Evolutionary conservation across 2,329 filamentous ascomycete species (phyloP).

Genomic region (Aspergillus pseudoglaucus): DNA sequence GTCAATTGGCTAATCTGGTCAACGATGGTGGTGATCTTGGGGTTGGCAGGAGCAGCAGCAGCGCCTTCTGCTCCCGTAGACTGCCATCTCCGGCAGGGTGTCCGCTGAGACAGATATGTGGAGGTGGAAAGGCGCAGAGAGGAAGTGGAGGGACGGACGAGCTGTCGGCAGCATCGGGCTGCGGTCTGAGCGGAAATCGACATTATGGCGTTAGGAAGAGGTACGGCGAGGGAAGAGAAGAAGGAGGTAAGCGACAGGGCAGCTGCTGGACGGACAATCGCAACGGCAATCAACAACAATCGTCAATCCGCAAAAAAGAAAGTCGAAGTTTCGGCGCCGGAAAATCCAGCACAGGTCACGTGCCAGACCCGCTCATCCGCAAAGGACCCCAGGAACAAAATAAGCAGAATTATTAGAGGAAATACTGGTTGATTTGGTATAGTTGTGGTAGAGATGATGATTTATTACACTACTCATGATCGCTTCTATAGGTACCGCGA

Average conservation of each 20-base stretch:
- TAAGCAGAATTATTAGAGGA: neutral
- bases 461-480: neutral
- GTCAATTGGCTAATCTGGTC: constrained; percentile 99
- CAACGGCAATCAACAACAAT: constrained; percentile 5
- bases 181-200: constrained; percentile 35
- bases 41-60: constrained; percentile 55
- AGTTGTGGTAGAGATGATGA: no score
- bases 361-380: constrained; percentile 8
- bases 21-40: constrained; percentile 91
- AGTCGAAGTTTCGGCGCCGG: constrained; percentile 19
- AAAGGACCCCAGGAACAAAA: neutral
- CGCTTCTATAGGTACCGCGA: neutral
- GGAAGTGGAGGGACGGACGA: constrained; percentile 34
- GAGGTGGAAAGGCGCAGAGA: constrained; percentile 35
- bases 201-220: constrained; percentile 23
- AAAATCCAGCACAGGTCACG: constrained; percentile 29
- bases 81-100: constrained; percentile 68
- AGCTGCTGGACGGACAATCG: constrained; percentile 2
- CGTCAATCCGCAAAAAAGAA: constrained; percentile 21
- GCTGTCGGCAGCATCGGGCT: constrained; percentile 39
- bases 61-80: constrained; percentile 60
- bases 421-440: neutral
- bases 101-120: constrained; percentile 35
- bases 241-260: constrained; percentile 5
- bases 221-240: constrained; percentile 8